Evolutionary conservation across 345 rosid genomes (phyloP).

Genomic region (Citrus medica): DNA sequence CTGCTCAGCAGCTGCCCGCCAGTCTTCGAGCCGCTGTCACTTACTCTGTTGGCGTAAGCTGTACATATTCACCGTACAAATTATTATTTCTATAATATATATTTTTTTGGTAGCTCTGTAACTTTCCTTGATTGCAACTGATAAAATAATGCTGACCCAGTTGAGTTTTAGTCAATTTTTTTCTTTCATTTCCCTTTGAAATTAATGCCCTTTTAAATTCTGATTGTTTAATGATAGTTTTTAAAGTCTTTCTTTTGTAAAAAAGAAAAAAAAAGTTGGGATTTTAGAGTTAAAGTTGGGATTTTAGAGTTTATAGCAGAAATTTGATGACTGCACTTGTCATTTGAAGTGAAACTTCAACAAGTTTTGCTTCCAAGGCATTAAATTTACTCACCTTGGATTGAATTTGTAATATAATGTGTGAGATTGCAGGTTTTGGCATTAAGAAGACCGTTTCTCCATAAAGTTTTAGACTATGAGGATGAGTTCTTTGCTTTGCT

Average conservation of each 20-base stretch:
- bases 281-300: not conserved
- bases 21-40: conserved; percentile 97
- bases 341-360: not conserved
- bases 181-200: not conserved
- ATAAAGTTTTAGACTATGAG: conserved; percentile 83
- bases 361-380: not conserved
- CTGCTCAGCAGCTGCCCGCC: conserved; percentile 98
- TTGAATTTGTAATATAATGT: conserved; percentile 11
- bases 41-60: conserved; percentile 82
- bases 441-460: conserved; percentile 84
- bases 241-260: not conserved
- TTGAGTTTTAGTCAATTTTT: not conserved
- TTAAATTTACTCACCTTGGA: not conserved
- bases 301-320: not conserved
- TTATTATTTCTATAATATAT: not conserved
- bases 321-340: not conserved
- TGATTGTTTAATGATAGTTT: not conserved
- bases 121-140: not conserved
- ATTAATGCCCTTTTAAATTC: not conserved
- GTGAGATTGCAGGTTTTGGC: conserved; percentile 73
- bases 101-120: not conserved
- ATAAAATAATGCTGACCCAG: not conserved
- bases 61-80: not conserved
- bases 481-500: conserved; percentile 92
- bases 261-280: not conserved